Evolutionary conservation across 768 basidiomycete species (phyloP).

Genomic region (Mycena chlorophos): DNA sequence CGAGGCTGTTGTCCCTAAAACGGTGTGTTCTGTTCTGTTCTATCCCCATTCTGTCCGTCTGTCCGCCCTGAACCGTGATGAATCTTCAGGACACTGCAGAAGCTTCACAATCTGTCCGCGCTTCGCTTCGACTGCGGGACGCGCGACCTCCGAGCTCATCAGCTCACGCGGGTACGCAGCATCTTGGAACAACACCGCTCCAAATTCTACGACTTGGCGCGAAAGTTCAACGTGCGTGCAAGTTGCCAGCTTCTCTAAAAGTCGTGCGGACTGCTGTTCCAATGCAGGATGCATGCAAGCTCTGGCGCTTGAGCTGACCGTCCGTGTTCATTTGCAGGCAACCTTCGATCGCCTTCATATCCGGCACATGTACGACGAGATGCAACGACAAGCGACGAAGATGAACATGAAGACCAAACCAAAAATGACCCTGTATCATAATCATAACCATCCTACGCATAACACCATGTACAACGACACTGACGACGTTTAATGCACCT

Average conservation of each 20-base stretch:
- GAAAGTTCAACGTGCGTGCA: conserved; percentile 16
- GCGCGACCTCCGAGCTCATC: conserved; percentile 8
- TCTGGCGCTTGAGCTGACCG: too few relatives aligned
- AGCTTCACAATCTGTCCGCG: conserved; percentile 13
- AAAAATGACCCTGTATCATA: too few relatives aligned
- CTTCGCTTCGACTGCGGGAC: background rate
- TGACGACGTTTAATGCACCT: too few relatives aligned
- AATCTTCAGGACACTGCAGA: conserved; percentile 9
- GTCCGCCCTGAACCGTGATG: background rate
- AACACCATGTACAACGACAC: too few relatives aligned
- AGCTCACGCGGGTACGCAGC: conserved; percentile 3
- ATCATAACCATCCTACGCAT: too few relatives aligned
- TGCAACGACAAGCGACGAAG: background rate
- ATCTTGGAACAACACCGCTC: conserved; percentile 11
- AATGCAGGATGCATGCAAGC: too few relatives aligned
- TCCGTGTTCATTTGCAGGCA: background rate
- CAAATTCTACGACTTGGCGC: conserved; percentile 18
- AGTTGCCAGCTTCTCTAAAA: background rate
- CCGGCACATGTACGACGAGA: background rate
- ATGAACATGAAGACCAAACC: background rate
- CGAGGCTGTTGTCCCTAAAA: conserved; percentile 11
- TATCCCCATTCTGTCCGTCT: background rate
- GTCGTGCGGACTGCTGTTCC: background rate
- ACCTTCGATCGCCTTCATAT: background rate
- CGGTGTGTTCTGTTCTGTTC: conserved; percentile 1